These are phyloP conservation scores for Trichoderma guizhouense DNA, from an alignment of 2,329 filamentous ascomycete species.

Conservation along the genomic window DNA sequence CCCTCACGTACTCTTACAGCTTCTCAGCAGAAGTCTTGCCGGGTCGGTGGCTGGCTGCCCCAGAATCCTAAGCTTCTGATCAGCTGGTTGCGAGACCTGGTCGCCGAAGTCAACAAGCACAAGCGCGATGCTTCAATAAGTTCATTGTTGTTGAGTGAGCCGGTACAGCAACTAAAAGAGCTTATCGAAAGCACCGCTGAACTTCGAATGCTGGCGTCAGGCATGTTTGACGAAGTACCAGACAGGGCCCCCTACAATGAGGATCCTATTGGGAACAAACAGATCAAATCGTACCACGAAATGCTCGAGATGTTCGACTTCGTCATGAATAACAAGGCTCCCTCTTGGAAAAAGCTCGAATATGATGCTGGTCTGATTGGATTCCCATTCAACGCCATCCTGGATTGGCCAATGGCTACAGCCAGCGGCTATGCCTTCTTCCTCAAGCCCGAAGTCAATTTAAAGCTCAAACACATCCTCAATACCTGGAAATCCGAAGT, in stretches of 20 bases:
- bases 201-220: constrained; percentile 26
- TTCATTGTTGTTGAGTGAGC: not conserved
- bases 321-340: constrained; percentile 21
- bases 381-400: constrained; percentile 53
- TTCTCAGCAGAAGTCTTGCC: not conserved
- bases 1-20: not conserved
- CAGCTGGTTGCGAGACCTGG: constrained; percentile 3
- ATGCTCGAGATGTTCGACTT: constrained; percentile 24
- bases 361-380: constrained; percentile 44
- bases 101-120: constrained; percentile 1
- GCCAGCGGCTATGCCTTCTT: constrained; percentile 52
- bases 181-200: constrained; percentile 21
- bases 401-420: constrained; percentile 60
- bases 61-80: not conserved
- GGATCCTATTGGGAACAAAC: constrained; percentile 19
- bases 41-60: constrained; percentile 18
- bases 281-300: constrained; percentile 21
- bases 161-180: constrained; percentile 7
- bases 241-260: constrained; percentile 23
- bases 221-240: constrained; percentile 25
- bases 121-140: not conserved
- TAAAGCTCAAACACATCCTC: constrained; percentile 48
- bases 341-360: constrained; percentile 21
- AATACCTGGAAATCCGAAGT: constrained; percentile 38
- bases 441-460: constrained; percentile 50